These are phyloP conservation scores for Macrophomina phaseolina DNA, from an alignment of 2,329 filamentous ascomycete genomes.

Conservation along the genomic window DNA sequence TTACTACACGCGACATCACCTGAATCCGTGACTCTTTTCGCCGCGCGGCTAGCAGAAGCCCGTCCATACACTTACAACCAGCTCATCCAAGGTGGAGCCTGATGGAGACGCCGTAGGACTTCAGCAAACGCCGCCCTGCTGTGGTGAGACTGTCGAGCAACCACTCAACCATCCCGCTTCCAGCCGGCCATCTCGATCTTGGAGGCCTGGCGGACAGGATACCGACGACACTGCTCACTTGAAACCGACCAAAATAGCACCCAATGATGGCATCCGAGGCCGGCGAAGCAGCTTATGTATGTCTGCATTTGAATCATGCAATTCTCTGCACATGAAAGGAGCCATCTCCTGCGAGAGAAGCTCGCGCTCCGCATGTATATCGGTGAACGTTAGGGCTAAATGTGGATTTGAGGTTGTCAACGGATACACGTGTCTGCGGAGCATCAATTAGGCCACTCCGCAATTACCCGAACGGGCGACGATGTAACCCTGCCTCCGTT, in stretches of 20 bases:
- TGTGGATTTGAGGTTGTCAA: constrained; percentile 23
- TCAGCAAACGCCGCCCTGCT: constrained; percentile 11
- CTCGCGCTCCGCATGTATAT: constrained; percentile 18
- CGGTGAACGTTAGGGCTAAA: constrained; percentile 24
- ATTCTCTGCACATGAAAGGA: constrained; percentile 19
- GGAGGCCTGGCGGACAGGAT: constrained; percentile 8
- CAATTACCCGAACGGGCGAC: constrained; percentile 22
- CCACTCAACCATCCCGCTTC: constrained; percentile 1
- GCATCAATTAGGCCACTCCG: constrained; percentile 18
- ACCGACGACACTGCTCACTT: constrained; percentile 19
- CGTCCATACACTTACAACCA: constrained; percentile 19
- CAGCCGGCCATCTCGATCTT: constrained; percentile 10
- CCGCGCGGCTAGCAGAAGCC: constrained; percentile 10
- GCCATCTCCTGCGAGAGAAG: constrained; percentile 3
- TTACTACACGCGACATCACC: constrained; percentile 22
- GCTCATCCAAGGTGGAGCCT: constrained; percentile 23
- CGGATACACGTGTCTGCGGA: constrained; percentile 28
- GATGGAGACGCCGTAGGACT: constrained; percentile 13
- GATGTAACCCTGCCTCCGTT: constrained; percentile 24
- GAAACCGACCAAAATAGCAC: constrained; percentile 22
- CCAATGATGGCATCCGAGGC: constrained; percentile 14
- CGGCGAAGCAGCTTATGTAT: constrained; percentile 10
- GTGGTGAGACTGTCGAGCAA: constrained; percentile 20
- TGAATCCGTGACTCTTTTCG: constrained; percentile 20
- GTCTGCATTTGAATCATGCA: constrained; percentile 23